Percentiles rank a stretch among this genome's conserved stretches.
phyloP scores from a whole-genome alignment of 768 basidiomycete species.

The Suillus subluteus region DNA sequence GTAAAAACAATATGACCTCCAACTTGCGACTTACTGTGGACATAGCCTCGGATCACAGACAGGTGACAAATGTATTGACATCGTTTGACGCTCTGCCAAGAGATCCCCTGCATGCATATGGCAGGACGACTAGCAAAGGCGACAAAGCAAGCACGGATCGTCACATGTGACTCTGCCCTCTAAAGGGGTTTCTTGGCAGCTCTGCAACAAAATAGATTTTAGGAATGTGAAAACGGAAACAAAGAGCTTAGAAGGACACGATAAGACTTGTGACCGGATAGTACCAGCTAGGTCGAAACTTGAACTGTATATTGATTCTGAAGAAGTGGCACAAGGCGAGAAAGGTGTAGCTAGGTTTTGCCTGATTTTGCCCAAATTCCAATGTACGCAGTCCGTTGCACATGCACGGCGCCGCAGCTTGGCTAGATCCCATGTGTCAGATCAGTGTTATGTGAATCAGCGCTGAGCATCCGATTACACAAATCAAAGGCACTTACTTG shows the following conservation, averaged over 20 bases:
- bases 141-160: no score
- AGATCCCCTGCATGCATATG: not conserved
- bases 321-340: not conserved
- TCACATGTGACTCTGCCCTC: not conserved
- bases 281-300: not conserved
- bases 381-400: not conserved
- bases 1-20: not conserved
- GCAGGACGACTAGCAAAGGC: not conserved
- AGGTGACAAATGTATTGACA: not conserved
- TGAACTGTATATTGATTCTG: not conserved
- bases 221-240: not conserved
- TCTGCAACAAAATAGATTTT: not conserved
- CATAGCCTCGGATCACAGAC: not conserved
- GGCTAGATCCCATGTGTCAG: not conserved
- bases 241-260: not conserved
- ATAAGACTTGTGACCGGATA: not conserved
- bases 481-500: not conserved
- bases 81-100: not conserved
- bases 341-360: not conserved
- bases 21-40: not conserved
- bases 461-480: not conserved
- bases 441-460: not conserved
- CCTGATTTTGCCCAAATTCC: not conserved
- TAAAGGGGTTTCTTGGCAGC: not conserved
- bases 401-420: not conserved